Percentiles rank a stretch among this genome's conserved stretches.
Evolutionary conservation across 2,329 filamentous ascomycete species (phyloP).

Genomic region (Aspergillus cejpii): DNA sequence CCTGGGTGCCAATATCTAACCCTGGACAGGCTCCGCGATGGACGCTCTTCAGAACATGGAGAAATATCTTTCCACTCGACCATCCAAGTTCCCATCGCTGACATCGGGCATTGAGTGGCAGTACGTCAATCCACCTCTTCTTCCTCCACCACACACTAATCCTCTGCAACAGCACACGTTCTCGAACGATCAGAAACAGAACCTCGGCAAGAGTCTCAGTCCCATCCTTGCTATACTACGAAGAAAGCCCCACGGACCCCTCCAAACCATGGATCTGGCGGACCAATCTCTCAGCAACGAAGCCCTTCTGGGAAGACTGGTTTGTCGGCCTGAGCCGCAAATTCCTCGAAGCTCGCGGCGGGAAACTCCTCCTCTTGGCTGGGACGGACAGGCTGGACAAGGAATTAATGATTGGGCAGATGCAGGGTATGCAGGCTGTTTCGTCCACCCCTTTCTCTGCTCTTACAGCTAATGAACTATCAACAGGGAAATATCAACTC

Average conservation of each 20-base stretch:
- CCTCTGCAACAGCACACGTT: constrained; percentile 52
- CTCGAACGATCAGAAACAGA: constrained; percentile 75
- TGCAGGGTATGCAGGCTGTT: constrained; percentile 63
- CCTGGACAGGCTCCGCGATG: constrained; percentile 65
- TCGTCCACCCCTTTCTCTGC: not conserved
- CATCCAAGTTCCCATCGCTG: constrained; percentile 67
- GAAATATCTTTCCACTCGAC: constrained; percentile 76
- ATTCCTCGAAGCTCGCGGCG: constrained; percentile 73
- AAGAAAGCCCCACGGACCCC: constrained; percentile 30
- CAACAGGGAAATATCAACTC: constrained; percentile 77
- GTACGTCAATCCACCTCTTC: constrained; percentile 28
- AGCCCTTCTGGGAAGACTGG: constrained; percentile 92
- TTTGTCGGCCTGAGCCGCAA: constrained; percentile 82
- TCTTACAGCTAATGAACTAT: not conserved
- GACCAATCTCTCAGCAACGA: constrained; percentile 74
- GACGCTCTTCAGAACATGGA: constrained; percentile 94
- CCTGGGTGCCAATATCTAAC: no score
- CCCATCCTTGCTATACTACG: constrained; percentile 62
- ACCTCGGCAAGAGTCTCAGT: constrained; percentile 82
- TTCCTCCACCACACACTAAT: not conserved
- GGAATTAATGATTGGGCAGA: constrained; percentile 89
- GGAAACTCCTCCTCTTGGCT: constrained; percentile 77
- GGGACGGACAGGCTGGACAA: constrained; percentile 87
- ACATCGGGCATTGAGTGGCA: constrained; percentile 90
- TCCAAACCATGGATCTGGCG: constrained; percentile 68